These are phyloP conservation scores for Candolleomyces eurysporus DNA, from an alignment of 768 basidiomycete species.

Conservation along the genomic window DNA sequence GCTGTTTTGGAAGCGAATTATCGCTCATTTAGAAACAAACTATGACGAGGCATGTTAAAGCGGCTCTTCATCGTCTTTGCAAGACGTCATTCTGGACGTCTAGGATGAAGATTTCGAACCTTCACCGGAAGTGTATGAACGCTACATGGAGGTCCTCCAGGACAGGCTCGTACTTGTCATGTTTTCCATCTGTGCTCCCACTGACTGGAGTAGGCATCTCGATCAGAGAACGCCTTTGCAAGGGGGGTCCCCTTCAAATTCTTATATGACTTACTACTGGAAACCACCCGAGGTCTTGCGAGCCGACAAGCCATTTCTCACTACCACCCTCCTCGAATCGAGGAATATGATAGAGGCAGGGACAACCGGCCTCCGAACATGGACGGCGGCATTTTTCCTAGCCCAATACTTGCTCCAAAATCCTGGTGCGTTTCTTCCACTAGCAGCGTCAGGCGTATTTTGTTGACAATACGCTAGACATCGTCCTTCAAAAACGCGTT, in stretches of 20 bases:
- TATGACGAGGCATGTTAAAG: slow-evolving; percentile 43
- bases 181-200: not conserved
- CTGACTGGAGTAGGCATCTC: slow-evolving; percentile 9
- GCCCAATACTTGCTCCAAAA: slow-evolving; percentile 58
- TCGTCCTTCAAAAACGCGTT: slow-evolving; percentile 44
- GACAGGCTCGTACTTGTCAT: slow-evolving; percentile 29
- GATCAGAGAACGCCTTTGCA: slow-evolving; percentile 20
- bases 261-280: slow-evolving; percentile 73
- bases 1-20: slow-evolving; percentile 73
- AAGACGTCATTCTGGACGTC: not conserved
- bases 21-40: slow-evolving; percentile 49
- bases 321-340: slow-evolving; percentile 68
- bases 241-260: slow-evolving; percentile 43
- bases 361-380: slow-evolving; percentile 78
- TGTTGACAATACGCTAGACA: slow-evolving; percentile 33
- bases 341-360: slow-evolving; percentile 71
- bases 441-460: not conserved
- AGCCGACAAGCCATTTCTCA: slow-evolving; percentile 29
- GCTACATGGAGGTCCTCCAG: slow-evolving; percentile 51
- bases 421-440: slow-evolving; percentile 39
- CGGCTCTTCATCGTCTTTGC: not conserved
- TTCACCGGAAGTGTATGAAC: slow-evolving; percentile 62
- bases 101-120: slow-evolving; percentile 55
- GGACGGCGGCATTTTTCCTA: slow-evolving; percentile 69
- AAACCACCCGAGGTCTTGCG: slow-evolving; percentile 6